Evolutionary conservation across 1,284 basidiomycete species (phyloP).

Genomic region (Cryptococcus sp.): DNA sequence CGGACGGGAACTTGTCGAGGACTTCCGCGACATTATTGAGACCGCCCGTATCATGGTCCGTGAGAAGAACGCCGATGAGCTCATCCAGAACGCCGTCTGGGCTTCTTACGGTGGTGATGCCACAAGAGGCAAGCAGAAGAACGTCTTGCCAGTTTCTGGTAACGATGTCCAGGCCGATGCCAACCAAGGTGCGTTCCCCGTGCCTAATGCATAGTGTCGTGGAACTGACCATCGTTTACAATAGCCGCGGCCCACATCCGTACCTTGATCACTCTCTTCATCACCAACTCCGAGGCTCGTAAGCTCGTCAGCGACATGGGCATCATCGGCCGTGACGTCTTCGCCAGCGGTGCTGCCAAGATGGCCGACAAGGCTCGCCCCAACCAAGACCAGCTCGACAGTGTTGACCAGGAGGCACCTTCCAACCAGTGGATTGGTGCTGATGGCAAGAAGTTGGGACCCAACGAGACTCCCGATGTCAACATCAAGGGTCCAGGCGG

Average conservation of each 20-base stretch:
- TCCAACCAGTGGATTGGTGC: conserved; percentile 60
- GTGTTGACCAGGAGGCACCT: conserved; percentile 71
- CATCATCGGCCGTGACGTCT: conserved; percentile 80
- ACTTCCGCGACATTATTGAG: conserved; percentile 55
- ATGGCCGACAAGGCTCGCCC: conserved; percentile 75
- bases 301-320: conserved; percentile 82
- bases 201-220: background rate
- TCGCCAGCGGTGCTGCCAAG: conserved; percentile 74
- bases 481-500: conserved; percentile 49
- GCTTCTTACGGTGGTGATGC: conserved; percentile 65
- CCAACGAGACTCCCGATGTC: conserved; percentile 50
- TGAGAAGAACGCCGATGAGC: conserved; percentile 85
- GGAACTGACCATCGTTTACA: background rate
- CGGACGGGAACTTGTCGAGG: conserved; percentile 73
- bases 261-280: conserved; percentile 75
- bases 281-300: conserved; percentile 88
- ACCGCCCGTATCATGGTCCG: conserved; percentile 64
- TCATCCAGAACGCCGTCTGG: conserved; percentile 82
- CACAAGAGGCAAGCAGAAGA: conserved; percentile 55
- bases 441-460: conserved; percentile 54
- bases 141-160: conserved; percentile 59
- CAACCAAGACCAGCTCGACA: conserved; percentile 62
- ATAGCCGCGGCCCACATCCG: conserved; percentile 79
- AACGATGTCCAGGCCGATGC: conserved; percentile 64
- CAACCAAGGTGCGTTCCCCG: conserved; percentile 58